Percentiles rank a stretch among this genome's conserved stretches.
Conservation (phyloP, 306 rosid genomes). For the Cucumis sativus region DNA sequence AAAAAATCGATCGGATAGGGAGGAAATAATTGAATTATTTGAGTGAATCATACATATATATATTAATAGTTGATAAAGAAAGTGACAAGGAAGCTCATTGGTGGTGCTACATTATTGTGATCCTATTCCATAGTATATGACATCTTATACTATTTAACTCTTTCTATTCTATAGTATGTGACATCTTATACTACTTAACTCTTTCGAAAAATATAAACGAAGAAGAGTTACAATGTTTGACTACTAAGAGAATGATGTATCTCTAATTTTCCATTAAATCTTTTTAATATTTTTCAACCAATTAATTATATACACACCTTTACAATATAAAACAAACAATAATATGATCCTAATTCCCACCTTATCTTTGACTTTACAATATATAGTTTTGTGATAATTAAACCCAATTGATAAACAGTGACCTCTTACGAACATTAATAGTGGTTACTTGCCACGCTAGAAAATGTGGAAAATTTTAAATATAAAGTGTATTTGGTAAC, state of each 20-base stretch:
- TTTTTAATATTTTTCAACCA: background rate
- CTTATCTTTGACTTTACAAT: background rate
- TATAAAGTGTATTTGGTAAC: no score
- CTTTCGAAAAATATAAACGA: no score
- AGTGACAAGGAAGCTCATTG: background rate
- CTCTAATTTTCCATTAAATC: background rate
- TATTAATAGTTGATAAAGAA: background rate
- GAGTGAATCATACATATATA: background rate
- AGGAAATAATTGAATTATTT: background rate
- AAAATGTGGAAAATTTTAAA: no score
- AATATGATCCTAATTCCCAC: background rate
- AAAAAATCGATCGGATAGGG: background rate
- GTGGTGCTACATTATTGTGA: no score
- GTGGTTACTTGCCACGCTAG: no score
- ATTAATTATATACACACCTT: background rate
- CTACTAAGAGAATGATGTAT: background rate
- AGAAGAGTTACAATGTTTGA: background rate
- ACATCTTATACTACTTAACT: background rate
- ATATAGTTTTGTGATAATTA: no score
- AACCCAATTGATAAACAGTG: no score
- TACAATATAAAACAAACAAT: no score
- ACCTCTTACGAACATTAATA: no score
- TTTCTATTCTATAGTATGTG: background rate
- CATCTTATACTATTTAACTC: background rate
- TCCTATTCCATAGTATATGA: background rate